phyloP scores from a whole-genome alignment of 129 eudicot genomes.

The Pittosporum tobira region DNA sequence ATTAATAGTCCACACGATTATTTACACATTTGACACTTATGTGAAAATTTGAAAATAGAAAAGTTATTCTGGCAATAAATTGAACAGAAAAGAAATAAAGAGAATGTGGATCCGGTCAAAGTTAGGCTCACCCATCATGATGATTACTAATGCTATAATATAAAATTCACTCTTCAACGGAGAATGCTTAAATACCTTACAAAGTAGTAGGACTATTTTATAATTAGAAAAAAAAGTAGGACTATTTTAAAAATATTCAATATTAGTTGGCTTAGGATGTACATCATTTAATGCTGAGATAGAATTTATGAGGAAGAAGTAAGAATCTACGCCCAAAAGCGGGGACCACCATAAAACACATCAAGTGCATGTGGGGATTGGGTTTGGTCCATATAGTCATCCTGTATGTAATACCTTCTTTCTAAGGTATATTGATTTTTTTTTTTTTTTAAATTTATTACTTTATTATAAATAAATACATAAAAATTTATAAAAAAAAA shows the following conservation, averaged over 20 bases:
- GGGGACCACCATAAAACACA: slow-evolving; percentile 16
- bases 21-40: no score
- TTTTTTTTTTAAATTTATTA: no score
- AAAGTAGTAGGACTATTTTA: not conserved
- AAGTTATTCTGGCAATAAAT: no score
- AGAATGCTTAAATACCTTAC: not conserved
- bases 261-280: not conserved
- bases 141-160: no score
- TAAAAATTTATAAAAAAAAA: no score
- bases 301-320: slow-evolving; percentile 1
- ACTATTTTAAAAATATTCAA: not conserved
- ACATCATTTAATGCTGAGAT: slow-evolving; percentile 6
- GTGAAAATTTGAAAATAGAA: no score
- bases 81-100: no score
- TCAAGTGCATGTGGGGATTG: slow-evolving; percentile 22
- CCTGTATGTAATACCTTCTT: not conserved
- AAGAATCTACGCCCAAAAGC: slow-evolving; percentile 1
- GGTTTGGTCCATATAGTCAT: slow-evolving; percentile 8
- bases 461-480: not conserved
- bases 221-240: not conserved
- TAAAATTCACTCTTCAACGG: not conserved
- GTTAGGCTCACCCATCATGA: not conserved
- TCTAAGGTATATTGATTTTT: no score
- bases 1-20: no score
- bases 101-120: no score